Evolutionary conservation across 2,329 filamentous ascomycete genomes (phyloP), one percentile per base, ranked within the genome.

Genomic region (Colletotrichum limetticola): DNA sequence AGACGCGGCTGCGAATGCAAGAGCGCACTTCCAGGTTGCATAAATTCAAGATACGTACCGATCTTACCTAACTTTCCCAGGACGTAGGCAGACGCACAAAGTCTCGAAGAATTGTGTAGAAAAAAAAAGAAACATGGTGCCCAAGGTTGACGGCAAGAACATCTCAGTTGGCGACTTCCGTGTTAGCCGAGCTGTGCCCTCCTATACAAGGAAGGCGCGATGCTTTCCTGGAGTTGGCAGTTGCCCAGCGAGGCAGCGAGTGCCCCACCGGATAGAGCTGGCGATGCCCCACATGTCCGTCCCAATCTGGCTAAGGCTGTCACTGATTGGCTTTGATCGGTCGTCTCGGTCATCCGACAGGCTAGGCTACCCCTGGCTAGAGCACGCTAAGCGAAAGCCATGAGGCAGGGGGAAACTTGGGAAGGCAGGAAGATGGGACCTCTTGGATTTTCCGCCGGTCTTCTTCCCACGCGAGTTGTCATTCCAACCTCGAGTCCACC

Each of bases 361-460:
- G 22, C 60, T 60, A 49, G 60, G 60, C 70, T 65, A n/a, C 70
- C 70, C 70, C 70, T 70, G 66, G 70, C 66, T 68, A 71, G 22
- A 67, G 46, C 32, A 67, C 57, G 46, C 68, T 62, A 71, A 67
- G 49, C 14, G 32, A 32, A 30, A 35, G 57, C 46, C 61, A 19
- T 24, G 30, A 62, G 49, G 52, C 68, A 71, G 63, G 68, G 63
- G 30, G 14, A 16, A 35, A 35, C 32, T 35, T 5, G 5, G 37
- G 37, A 42, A 11, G 32, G 62, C 32, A 65, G 30, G 49, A 28
- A 11, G 37, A 37, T 71, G 19, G 37, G 67, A 19, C 26, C 26
- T 32, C 30, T 37, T 24, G 52, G 19, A 22, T 60, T 55, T 46
- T 52, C 57, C 57, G 35, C 14, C 19, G 9, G 32, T 53, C 56